Evolutionary conservation across 2,329 filamentous ascomycete genomes (phyloP), one percentile per base, ranked within the genome.

Genomic region (Clonostachys sp.): DNA sequence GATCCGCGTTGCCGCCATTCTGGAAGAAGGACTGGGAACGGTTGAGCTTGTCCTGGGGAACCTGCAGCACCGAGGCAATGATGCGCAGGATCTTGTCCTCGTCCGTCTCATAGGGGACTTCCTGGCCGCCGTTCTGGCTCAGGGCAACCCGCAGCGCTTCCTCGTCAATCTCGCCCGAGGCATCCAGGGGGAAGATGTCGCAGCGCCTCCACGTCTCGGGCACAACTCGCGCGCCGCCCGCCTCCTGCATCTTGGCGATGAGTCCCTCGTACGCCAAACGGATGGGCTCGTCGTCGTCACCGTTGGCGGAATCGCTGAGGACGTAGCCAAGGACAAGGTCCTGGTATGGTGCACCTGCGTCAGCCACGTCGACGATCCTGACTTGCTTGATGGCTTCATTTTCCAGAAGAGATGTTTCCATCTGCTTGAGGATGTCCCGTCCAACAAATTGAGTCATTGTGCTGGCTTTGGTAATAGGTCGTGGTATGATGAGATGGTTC

Each of bases 311-410:
- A 13, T 33, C 16, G 42, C 30, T 17, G 35, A 48, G 46, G 46
- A 18, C 39, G 24, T 45, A 34, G 36, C 42, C 42, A 13, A 48
- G 35, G 35, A 48, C 42, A 20, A 48, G 42, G 42, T 45, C 42
- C 7, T 13, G 46, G 24, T 48, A 16, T 14, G 42, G 20, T 16
- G 35, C 30, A 36, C 41, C 34, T 18, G 35, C 17, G n/a, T 44
- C 35, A 42, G 42, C 46, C 35, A 48, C 16, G 46, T 48, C 42
- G 42, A 48, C 35, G 30, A 48, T 45, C 42, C 38, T 45, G 35
- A 36, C 46, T 34, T 48, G 46, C 9, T 41, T 33, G 24, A 48
- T 41, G 46, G 42, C 34, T 40, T 20, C 17, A 42, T 48, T 42
- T 20, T 18, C 34, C 16, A 40, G 41, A n/a, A 48, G 46, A 30